Conservation (phyloP, 73 alveolate genomes). For the Paramecium caudatum region DNA sequence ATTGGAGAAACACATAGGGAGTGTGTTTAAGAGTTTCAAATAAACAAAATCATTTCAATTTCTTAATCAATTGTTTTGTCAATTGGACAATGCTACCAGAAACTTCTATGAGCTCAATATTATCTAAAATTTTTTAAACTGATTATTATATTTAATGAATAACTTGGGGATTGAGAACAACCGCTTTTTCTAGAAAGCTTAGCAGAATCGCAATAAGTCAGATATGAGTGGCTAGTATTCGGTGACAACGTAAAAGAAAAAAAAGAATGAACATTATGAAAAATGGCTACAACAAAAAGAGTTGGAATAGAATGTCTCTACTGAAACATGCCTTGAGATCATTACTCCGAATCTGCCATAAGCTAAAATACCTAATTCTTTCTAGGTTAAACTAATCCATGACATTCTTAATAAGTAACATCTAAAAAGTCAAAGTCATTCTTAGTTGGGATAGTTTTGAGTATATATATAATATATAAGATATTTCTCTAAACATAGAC, state of each 20-base stretch:
- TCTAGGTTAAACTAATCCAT: slow-evolving; percentile 2
- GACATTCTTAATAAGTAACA: slow-evolving; percentile 7
- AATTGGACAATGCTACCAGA: slow-evolving; percentile 21
- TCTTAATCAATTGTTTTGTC: neutral
- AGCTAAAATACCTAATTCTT: neutral
- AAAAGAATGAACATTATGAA: slow-evolving; percentile 3
- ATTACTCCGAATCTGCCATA: slow-evolving; percentile 24
- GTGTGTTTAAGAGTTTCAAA: neutral
- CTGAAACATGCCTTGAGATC: slow-evolving; percentile 17
- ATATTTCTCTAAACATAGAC: too few species aligned
- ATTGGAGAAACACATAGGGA: neutral
- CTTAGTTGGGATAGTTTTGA: too few species aligned
- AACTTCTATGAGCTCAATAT: slow-evolving; percentile 35
- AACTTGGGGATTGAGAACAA: slow-evolving; percentile 7
- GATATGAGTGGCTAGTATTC: too few species aligned
- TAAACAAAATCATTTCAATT: neutral
- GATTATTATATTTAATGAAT: slow-evolving; percentile 29
- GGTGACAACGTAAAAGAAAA: too few species aligned
- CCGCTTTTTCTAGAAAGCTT: neutral
- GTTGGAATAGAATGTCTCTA: neutral
- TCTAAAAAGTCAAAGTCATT: too few species aligned
- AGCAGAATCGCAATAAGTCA: too few species aligned
- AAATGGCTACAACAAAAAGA: slow-evolving; percentile 7
- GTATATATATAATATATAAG: too few species aligned
- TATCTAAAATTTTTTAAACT: slow-evolving; percentile 43